Evolutionary conservation across 768 basidiomycete species (phyloP).

Genomic region (Lactarius vividus): DNA sequence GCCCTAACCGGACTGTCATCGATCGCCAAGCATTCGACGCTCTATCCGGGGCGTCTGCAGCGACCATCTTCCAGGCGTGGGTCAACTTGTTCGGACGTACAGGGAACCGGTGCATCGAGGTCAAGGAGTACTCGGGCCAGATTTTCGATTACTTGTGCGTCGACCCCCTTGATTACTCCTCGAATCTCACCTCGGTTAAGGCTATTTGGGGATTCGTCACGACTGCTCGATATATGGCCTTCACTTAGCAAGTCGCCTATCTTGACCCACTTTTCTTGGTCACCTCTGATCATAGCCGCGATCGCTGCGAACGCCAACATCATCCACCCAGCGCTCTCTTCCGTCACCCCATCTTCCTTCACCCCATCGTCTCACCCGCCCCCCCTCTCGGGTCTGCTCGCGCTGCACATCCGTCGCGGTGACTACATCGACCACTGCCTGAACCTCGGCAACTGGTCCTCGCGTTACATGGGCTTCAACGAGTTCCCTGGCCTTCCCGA

Average conservation of each 20-base stretch:
- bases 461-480: constrained; percentile 46
- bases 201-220: constrained; percentile 35
- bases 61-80: constrained; percentile 40
- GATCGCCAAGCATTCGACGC: constrained; percentile 33
- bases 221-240: constrained; percentile 39
- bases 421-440: constrained; percentile 47
- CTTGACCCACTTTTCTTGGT: constrained; percentile 40
- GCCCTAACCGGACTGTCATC: constrained; percentile 39
- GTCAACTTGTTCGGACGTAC: constrained; percentile 35
- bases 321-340: constrained; percentile 19
- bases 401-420: constrained; percentile 50
- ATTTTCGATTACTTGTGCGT: constrained; percentile 42
- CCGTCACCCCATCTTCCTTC: constrained; percentile 6
- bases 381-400: constrained; percentile 42
- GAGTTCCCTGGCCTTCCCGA: constrained; percentile 43
- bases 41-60: constrained; percentile 31
- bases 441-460: constrained; percentile 35
- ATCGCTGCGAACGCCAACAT: constrained; percentile 35
- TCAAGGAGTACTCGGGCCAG: constrained; percentile 35
- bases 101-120: constrained; percentile 42
- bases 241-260: constrained; percentile 37
- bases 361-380: constrained; percentile 20
- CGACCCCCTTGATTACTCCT: not conserved
- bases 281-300: constrained; percentile 36
- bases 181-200: constrained; percentile 28